Percentiles rank a stretch among this genome's conserved stretches.
Conservation (phyloP, 1,284 basidiomycete species). For the Mycosarcoma maydis region DNA sequence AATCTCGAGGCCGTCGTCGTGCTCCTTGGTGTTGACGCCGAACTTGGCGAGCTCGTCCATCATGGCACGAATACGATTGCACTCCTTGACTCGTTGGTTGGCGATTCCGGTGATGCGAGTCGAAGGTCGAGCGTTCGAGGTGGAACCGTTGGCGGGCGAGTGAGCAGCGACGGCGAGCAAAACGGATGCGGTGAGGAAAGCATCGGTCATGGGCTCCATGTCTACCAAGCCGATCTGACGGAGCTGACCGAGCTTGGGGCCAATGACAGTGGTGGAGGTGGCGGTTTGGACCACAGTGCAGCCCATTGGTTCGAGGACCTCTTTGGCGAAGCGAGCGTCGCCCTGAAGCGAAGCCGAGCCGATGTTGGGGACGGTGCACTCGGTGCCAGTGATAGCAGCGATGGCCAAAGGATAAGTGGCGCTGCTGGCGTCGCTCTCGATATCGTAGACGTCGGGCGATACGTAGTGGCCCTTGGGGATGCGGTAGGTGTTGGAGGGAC, state of each 20-base stretch:
- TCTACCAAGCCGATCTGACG: constrained; percentile 87
- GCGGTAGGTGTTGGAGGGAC: constrained; percentile 77
- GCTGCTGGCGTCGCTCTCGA: constrained; percentile 94
- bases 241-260: constrained; percentile 82
- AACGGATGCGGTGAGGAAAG: constrained; percentile 93
- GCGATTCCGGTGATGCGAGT: constrained; percentile 94
- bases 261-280: constrained; percentile 89
- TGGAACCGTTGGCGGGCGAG: constrained; percentile 66
- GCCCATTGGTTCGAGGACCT: constrained; percentile 93
- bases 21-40: constrained; percentile 88
- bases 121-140: constrained; percentile 41
- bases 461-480: constrained; percentile 84
- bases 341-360: constrained; percentile 91
- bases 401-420: constrained; percentile 97
- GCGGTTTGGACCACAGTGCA: constrained; percentile 88
- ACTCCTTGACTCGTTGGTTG: constrained; percentile 98
- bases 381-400: constrained; percentile 93
- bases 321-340: constrained; percentile 92
- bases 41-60: constrained; percentile 95
- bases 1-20: constrained; percentile 91
- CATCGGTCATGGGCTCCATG: constrained; percentile 99
- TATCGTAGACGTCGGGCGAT: constrained; percentile 81
- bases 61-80: constrained; percentile 96
- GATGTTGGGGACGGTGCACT: constrained; percentile 91
- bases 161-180: constrained; percentile 78